phyloP scores from a whole-genome alignment of 2,329 filamentous ascomycete genomes.

The Fusarium albosuccineum region DNA sequence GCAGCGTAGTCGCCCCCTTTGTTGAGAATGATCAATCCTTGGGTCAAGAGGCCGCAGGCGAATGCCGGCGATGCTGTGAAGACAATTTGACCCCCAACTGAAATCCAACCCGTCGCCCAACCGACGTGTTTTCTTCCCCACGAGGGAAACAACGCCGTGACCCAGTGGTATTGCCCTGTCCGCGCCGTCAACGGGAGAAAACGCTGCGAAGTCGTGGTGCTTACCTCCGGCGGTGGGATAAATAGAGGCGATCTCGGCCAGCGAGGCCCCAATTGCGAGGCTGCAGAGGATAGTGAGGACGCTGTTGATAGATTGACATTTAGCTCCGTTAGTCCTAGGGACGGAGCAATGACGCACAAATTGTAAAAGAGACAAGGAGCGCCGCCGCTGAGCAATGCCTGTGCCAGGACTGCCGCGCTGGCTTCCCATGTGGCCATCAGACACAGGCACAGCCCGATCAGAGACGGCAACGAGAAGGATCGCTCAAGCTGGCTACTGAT shows the following conservation, averaged over 20 bases:
- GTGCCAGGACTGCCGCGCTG: constrained; percentile 58
- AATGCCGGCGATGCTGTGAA: constrained; percentile 62
- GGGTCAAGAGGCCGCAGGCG: constrained; percentile 58
- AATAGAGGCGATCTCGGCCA: constrained; percentile 37
- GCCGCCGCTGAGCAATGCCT: constrained; percentile 59
- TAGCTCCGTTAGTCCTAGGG: too few relatives aligned
- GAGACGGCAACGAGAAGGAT: constrained; percentile 57
- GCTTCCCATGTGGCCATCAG: constrained; percentile 67
- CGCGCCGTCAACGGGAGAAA: neutral
- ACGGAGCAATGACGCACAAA: constrained; percentile 5
- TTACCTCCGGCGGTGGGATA: constrained; percentile 39
- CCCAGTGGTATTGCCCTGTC: constrained; percentile 39
- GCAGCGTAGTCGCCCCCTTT: constrained; percentile 53
- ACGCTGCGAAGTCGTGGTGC: neutral
- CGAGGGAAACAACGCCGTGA: constrained; percentile 27
- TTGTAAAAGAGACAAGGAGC: constrained; percentile 60
- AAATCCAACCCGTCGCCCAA: constrained; percentile 47
- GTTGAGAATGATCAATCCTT: constrained; percentile 59
- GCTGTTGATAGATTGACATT: neutral
- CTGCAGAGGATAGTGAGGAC: constrained; percentile 27
- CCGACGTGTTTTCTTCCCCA: constrained; percentile 5
- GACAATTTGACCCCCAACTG: constrained; percentile 60
- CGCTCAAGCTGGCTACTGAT: constrained; percentile 41
- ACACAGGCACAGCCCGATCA: constrained; percentile 59
- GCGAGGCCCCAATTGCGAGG: constrained; percentile 29